Evolutionary conservation across 1,284 basidiomycete species (phyloP), one percentile per base, ranked within the genome.

Genomic region (Porodaedalea pini): DNA sequence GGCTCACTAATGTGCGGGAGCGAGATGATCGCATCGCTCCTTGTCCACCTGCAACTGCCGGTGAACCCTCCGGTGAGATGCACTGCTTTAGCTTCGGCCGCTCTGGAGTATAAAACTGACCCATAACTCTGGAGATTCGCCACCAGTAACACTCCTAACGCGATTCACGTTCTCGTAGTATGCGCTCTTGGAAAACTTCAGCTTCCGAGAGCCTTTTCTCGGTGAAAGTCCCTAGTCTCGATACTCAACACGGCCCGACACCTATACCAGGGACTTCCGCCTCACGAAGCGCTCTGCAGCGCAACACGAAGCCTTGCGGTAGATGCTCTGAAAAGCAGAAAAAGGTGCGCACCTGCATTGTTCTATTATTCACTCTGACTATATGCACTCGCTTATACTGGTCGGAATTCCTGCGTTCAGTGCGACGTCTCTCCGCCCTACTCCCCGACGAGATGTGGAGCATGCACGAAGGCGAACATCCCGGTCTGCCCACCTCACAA

Each of bases 271-370:
- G 15, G 3, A 7, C 34, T 2, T 4, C 17, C 39, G 21, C 15
- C 21, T 27, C 51, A 15, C 32, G 37, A 21, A 25, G n/a, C 11
- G 2, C 25, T 7, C 51, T 19, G 34, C 31, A 11, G 19, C 54
- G 55, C 15, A 56, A 56, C 47, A 50, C 23, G 47, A 50, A 32
- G 21, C 55, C 55, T 4, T 56, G 55, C 29, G 55, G 55, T 13
- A 41, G 55, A 25, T 56, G 55, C 39, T 56, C 55, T 13, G 29
- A 43, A n/a, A 50, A 32, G 39, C 55, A 56, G 39, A 56, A 51
- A 37, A 56, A 51, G 36, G 54, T 56, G 23, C 29, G 40, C 21
- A 27, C 37, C 40, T 3, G 17, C 25, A 3, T 47, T 47, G 25
- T 15, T 1, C 31, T n/a, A n/a, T n/a, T n/a, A n/a, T n/a, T n/a